Conservation (phyloP, 192 early-diverging fungal genomes). For the Pilaira anomala region DNA sequence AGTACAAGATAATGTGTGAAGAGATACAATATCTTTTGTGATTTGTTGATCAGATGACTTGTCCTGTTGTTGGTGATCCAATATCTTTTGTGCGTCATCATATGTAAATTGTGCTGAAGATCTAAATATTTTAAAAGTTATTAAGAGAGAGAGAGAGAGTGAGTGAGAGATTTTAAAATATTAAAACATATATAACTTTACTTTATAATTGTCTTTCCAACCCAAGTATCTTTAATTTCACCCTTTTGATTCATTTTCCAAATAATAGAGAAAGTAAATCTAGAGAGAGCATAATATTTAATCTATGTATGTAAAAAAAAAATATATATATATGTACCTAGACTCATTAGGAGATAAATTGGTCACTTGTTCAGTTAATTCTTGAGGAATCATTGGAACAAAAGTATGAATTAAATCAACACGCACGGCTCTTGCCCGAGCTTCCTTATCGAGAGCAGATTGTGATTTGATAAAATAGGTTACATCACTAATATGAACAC, state of each 20-base stretch:
- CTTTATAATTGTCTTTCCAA: conserved; percentile 53
- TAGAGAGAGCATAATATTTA: background rate
- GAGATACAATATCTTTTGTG: background rate
- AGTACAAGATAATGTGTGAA: background rate
- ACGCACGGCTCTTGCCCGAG: conserved; percentile 84
- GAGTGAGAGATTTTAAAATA: no score
- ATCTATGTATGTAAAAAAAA: no score
- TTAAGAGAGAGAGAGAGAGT: background rate
- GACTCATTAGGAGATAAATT: conserved; percentile 88
- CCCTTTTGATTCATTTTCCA: conserved; percentile 94
- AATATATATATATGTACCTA: no score
- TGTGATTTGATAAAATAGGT: conserved; percentile 92
- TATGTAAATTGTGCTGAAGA: conserved; percentile 90
- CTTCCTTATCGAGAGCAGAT: conserved; percentile 92
- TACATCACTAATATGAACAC: conserved; percentile 91
- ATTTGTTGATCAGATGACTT: background rate
- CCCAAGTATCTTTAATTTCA: conserved; percentile 72
- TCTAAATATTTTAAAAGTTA: no score
- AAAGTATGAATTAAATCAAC: conserved; percentile 93
- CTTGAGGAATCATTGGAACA: conserved; percentile 92
- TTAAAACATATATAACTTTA: no score
- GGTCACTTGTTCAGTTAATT: conserved; percentile 91
- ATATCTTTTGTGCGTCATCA: conserved; percentile 26
- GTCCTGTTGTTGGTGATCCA: conserved; percentile 9
- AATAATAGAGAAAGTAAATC: conserved; percentile 65